Base-by-base conservation (phyloP, 441 rosid genomes). In the Isatis lusitanica region DNA sequence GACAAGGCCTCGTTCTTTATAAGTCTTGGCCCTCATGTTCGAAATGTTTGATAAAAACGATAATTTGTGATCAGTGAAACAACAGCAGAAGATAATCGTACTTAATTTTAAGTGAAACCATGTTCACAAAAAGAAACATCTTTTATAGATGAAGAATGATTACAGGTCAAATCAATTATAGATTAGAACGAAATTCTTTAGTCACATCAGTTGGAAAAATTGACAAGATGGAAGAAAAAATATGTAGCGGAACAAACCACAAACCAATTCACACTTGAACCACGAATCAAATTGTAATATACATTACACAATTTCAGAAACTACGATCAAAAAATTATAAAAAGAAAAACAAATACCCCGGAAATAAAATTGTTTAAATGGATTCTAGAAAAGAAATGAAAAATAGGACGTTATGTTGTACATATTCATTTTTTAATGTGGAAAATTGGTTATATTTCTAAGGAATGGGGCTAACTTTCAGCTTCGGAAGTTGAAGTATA, bases 81-180 rank as follows among this genome's bases (percentile, higher is more conserved):
- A 40, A 40, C 12, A 2, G 9, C 7, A 40, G 12, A 40, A 40
- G 2, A 40, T 40, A 31, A 17, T 56, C 12, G 58, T 66, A 36
- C 21, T 31, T 52, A 1, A 33, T 39, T 39, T 52, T 9, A 17
- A 7, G n/a, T 24, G 33, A 50, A 70, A 50, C 11, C 4, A 39
- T 15, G 58, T 60, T 36, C 7, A 69, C 39, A 26, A 7, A 0
- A 7, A 60, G n/a, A 47, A 12, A 50, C 15, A 61, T 62, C 33
- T 38, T 36, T 7, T 36, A 63, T 16, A 50, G 9, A 44, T 33
- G 26, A 65, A 44, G 71, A 36, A 36, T 43, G 69, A 59, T 58
- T 50, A 46, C 60, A 56, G 62, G 70, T 70, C 79, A 76, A 62
- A 68, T 75, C 74, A 68, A 38, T 24, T 35, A 46, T 55, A 60